Conservation (phyloP, 306 rosid genomes). For the Alnus glutinosa region DNA sequence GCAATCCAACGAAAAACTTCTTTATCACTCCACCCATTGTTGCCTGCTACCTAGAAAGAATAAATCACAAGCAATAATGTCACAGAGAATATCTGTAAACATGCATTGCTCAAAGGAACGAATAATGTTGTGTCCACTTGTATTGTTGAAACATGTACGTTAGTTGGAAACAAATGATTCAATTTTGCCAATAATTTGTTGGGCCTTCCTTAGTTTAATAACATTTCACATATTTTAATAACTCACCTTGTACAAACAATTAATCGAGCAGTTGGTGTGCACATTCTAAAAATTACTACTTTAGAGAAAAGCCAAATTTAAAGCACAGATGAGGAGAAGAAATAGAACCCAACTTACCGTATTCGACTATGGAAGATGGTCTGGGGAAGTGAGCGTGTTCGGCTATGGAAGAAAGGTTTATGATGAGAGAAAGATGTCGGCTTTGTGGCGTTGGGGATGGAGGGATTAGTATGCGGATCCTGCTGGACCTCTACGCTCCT, state of each 20-base stretch:
- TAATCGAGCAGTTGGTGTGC: background rate
- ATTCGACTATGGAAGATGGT: too few species aligned
- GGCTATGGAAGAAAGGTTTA: too few species aligned
- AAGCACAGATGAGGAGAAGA: too few species aligned
- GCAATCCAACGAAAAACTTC: slow-evolving; percentile 64
- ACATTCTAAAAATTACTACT: background rate
- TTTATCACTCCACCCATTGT: slow-evolving; percentile 58
- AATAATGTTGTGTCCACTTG: background rate
- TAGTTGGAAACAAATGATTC: background rate
- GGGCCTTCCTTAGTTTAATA: background rate
- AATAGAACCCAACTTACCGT: too few species aligned
- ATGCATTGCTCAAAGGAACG: background rate
- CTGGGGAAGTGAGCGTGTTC: too few species aligned
- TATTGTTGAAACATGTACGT: too few species aligned
- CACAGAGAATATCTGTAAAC: background rate
- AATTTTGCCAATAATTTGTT: background rate
- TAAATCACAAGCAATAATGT: background rate
- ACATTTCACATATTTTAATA: background rate
- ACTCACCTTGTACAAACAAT: background rate
- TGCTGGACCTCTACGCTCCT: too few species aligned
- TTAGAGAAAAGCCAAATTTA: too few species aligned
- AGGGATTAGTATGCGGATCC: too few species aligned
- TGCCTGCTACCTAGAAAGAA: slow-evolving; percentile 36
- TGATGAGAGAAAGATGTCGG: too few species aligned
- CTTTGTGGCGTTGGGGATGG: too few species aligned